A percentile compares a stretch with the other conserved stretches of the same genome.
These are phyloP conservation scores for Setaria viridis DNA, from an alignment of 202 grass and related monocot species.

Conservation along the genomic window DNA sequence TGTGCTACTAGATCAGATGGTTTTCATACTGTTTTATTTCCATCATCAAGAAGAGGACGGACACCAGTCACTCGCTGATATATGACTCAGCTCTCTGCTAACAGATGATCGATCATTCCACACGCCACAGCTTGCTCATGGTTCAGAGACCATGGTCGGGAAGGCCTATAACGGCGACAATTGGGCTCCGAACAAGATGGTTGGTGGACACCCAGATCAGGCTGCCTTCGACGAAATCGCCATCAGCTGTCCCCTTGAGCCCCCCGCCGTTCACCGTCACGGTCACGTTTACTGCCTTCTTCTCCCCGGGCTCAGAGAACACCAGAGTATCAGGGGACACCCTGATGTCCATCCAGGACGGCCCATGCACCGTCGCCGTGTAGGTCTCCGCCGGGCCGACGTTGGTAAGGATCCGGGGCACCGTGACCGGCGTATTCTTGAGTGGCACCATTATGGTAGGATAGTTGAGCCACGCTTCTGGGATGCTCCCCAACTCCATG, in stretches of 20 bases:
- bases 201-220: not conserved
- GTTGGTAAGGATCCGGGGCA: constrained; percentile 51
- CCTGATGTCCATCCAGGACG: not conserved
- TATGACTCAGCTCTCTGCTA: no score
- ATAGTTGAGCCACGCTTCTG: constrained; percentile 56
- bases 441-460: constrained; percentile 32
- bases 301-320: not conserved
- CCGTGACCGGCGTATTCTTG: not conserved
- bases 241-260: not conserved
- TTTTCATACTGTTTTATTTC: no score
- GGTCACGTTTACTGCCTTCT: not conserved
- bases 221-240: not conserved
- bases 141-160: not conserved
- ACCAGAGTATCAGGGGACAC: not conserved
- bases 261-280: not conserved
- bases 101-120: no score
- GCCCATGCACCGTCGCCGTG: not conserved
- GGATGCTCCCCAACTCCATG: constrained; percentile 12
- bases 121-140: no score
- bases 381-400: constrained; percentile 26
- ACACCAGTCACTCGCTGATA: no score
- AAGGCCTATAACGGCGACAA: not conserved
- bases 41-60: no score
- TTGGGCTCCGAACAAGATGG: not conserved
- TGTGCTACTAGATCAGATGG: no score